Percentiles rank a stretch among this genome's conserved stretches.
Conservation (phyloP, 805 yeast genomes). For the Candida sithepensis region DNA sequence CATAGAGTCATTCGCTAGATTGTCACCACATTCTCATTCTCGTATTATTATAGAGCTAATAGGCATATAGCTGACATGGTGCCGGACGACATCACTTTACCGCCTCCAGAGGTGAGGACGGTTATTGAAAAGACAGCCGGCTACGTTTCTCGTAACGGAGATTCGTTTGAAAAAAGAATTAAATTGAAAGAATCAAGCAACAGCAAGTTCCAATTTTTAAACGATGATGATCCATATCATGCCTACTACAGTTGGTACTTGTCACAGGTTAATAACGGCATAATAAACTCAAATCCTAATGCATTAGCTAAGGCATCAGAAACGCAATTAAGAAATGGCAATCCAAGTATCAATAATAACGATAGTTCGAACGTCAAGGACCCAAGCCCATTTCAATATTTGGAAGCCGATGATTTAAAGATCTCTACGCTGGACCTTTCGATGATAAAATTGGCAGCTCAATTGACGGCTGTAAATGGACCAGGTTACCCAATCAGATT, state of each 20-base stretch:
- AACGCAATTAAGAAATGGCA: neutral
- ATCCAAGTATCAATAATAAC: neutral
- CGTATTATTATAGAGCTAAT: too few species aligned
- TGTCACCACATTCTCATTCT: too few species aligned
- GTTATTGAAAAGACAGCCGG: conserved; percentile 69
- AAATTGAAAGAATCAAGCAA: conserved; percentile 41
- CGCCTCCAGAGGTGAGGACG: conserved; percentile 48
- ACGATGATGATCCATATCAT: conserved; percentile 50
- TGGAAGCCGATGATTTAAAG: conserved; percentile 29
- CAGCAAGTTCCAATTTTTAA: conserved; percentile 62
- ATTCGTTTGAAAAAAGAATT: conserved; percentile 58
- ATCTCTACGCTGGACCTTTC: conserved; percentile 64
- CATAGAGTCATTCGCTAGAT: too few species aligned
- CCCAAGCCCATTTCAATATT: conserved; percentile 21
- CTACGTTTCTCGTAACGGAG: conserved; percentile 68
- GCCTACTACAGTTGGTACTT: conserved; percentile 53
- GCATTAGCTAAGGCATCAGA: neutral
- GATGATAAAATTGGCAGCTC: conserved; percentile 68
- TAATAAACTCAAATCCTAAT: neutral
- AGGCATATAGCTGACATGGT: too few species aligned
- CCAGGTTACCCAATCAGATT: conserved; percentile 39
- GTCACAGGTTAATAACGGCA: conserved; percentile 29
- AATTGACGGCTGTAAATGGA: conserved; percentile 62
- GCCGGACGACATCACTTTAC: conserved; percentile 45
- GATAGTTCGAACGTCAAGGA: neutral